Percentiles rank a stretch among this genome's conserved stretches.
phyloP scores from a whole-genome alignment of 1,284 basidiomycete genomes.

The Tilletia indica region DNA sequence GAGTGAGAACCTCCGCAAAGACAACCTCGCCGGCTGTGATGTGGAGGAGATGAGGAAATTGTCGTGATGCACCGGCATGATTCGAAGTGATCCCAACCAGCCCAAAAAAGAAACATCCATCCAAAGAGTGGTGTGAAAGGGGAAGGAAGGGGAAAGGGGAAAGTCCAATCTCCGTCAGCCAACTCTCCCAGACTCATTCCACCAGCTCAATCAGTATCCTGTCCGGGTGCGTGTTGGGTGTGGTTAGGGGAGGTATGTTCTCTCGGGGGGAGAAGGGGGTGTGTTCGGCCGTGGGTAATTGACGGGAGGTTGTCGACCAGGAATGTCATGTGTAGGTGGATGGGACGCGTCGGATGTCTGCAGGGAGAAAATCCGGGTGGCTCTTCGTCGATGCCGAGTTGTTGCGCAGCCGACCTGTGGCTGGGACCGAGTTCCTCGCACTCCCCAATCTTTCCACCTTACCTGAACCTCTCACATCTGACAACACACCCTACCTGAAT shows the following conservation, averaged over 20 bases:
- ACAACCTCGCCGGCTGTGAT: constrained; percentile 68
- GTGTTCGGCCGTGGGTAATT: too few species aligned
- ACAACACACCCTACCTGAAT: constrained; percentile 65
- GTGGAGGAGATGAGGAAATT: not conserved
- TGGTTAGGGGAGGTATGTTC: not conserved
- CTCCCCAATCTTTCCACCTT: not conserved
- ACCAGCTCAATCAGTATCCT: constrained; percentile 16
- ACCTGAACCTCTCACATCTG: constrained; percentile 51
- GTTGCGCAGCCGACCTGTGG: too few species aligned
- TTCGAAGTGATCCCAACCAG: too few species aligned
- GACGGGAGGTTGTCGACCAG: too few species aligned
- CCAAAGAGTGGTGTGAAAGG: too few species aligned
- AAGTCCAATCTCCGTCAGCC: constrained; percentile 20
- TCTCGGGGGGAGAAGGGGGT: too few species aligned
- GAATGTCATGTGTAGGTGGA: too few species aligned
- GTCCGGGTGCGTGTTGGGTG: constrained; percentile 14
- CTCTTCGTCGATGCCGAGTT: too few species aligned
- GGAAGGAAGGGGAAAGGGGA: not conserved
- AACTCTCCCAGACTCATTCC: not conserved
- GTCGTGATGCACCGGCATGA: not conserved
- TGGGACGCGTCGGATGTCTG: too few species aligned
- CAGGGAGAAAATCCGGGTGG: too few species aligned
- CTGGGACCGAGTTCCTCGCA: too few species aligned
- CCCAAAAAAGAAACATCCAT: constrained; percentile 6
- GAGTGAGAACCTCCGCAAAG: constrained; percentile 96